Evolutionary conservation across 2,329 filamentous ascomycete species (phyloP), one percentile per base, ranked within the genome.

Genomic region (Penicillium digitatum): DNA sequence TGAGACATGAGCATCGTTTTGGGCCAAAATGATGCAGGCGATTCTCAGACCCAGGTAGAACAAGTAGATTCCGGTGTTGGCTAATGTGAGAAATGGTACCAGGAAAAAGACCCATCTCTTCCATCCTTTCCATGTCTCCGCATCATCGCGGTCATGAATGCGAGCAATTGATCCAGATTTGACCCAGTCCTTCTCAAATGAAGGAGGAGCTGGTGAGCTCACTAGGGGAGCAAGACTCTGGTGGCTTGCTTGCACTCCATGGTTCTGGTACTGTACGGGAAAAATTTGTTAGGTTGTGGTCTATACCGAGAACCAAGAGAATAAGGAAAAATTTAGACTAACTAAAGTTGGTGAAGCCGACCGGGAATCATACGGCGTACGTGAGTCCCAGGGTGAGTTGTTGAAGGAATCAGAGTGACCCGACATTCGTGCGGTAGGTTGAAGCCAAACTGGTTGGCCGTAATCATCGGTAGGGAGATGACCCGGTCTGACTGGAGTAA

Each of bases 1-100:
- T 2, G 71, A 72, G 22, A 70, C 65, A 3, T 65, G 46, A 4
- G 70, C 69, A 1, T 68, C 67, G 1, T 74, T 69, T 60, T 84
- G 81, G 0, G 82, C 81, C 42, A 71, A 69, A n/a, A 81, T 66
- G 50, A 83, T 78, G 62, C 81, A 83, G 48, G 71, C 70, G 29
- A 84, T 77, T 35, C 82, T 79, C 50, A 80, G 69, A 22, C 62
- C 74, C 8, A 84, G 78, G 58, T 84, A 84, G 29, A 72, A 61
- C 48, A 72, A 53, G 67, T 71, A 72, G n/a, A 73, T 54, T 9
- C 37, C 61, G n/a, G 71, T 68, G 37, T 73, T 72, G 42, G 64
- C 52, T n/a, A 73, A 61, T 5, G 68, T 71, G 18, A 74, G 62
- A 38, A 74, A 60, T 3, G 72, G 72, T 3, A 69, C 70, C 14